Conservation (phyloP, 108 stramenopile genomes). For the Aurantiochytrium sp. region DNA sequence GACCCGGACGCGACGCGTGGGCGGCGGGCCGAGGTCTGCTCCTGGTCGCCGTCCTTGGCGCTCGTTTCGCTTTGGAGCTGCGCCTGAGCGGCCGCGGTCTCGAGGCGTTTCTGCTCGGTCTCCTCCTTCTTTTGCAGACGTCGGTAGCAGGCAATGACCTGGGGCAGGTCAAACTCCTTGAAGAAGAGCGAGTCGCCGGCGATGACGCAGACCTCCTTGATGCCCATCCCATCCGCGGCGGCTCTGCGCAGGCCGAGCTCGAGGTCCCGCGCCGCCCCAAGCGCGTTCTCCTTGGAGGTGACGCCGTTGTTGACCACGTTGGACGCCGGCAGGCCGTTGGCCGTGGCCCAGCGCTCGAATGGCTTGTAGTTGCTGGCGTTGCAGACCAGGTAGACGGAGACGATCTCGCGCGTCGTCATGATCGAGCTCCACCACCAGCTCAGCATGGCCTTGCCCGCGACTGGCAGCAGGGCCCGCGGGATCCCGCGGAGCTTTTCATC, state of each 20-base stretch:
- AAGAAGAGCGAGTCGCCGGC: slow-evolving; percentile 17
- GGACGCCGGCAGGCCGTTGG: neutral
- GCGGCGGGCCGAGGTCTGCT: no score
- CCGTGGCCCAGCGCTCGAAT: slow-evolving; percentile 34
- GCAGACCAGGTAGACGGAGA: slow-evolving; percentile 10
- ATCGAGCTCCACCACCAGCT: slow-evolving; percentile 20
- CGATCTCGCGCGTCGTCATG: slow-evolving; percentile 4
- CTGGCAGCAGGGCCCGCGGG: neutral
- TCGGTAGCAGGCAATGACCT: neutral
- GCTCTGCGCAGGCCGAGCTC: neutral
- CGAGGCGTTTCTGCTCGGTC: neutral
- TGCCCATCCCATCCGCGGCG: neutral
- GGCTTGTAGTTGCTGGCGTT: slow-evolving; percentile 19
- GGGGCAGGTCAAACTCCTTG: neutral
- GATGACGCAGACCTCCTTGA: neutral
- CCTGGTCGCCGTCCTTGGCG: no score
- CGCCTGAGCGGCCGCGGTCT: no score
- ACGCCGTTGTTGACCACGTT: slow-evolving; percentile 33
- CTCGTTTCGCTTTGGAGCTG: no score
- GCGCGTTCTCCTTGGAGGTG: neutral
- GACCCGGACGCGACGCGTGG: neutral
- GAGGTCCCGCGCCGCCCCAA: slow-evolving; percentile 9
- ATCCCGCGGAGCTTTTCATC: neutral
- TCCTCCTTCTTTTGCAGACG: neutral
- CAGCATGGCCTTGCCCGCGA: neutral